Base-by-base conservation (phyloP, 208 protist species). In the Trypanosoma avium region DNA sequence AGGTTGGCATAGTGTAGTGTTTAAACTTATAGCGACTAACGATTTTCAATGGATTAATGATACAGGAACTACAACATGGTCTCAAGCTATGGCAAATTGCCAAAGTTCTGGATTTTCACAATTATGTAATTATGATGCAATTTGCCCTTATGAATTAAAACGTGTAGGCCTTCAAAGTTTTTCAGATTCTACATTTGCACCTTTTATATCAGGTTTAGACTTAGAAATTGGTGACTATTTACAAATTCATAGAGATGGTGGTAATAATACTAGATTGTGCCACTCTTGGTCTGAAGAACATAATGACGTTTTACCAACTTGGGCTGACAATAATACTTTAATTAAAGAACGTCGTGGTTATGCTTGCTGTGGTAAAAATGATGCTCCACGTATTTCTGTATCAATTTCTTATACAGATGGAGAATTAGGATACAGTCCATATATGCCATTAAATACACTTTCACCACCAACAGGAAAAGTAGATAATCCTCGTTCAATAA, bases 41-140 rank as follows among this genome's bases (percentile, higher is more conserved):
- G 36, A 60, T 33, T 60, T 60, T 21, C 24, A 35, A 24, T 60
- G 54, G 54, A 30, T 60, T 47, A 1, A 10, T 38, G 54, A 60
- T 22, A 45, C 12, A 47, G 54, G 36, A 15, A 60, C 3, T 27
- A 43, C 24, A 33, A 60, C 8, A 17, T 60, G 54, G 36, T 7
- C 32, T 47, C n/a, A 47, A 27, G 54, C 54, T 21, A 43, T 33
- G 30, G 17, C 21, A 27, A 47, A 26, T 47, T 60, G 54, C 26
- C 30, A 45, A 26, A 27, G 10, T 7, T 22, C 1, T 43, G 35
- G 35, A 30, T 60, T 35, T 21, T 43, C 54, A 15, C 54, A 47
- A 17, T 21, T 47, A n/a, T 60, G 54, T 30, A 47, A 47, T 32
- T 32, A 29, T 60, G 54, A 60, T 33, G 58, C 45, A 0, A 45